phyloP scores from a whole-genome alignment of 768 basidiomycete genomes.

The Leucogyrophana mollusca region DNA sequence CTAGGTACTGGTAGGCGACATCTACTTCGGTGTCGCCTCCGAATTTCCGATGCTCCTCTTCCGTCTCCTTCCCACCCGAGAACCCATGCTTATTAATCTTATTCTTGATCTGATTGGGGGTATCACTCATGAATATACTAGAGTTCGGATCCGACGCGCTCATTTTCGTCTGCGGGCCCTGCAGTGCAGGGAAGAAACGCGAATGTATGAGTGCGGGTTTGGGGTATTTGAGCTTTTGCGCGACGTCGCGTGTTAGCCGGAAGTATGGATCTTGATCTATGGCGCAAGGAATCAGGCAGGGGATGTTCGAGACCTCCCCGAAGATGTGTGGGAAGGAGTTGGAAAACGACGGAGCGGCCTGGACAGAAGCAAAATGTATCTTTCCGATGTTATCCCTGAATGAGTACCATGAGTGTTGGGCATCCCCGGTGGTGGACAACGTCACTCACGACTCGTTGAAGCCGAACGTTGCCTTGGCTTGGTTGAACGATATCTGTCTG shows the following conservation, averaged over 20 bases:
- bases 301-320: conserved; percentile 76
- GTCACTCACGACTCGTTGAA: conserved; percentile 88
- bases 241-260: conserved; percentile 95
- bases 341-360: conserved; percentile 95
- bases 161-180: conserved; percentile 99
- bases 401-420: conserved; percentile 1
- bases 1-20: conserved; percentile 91
- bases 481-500: conserved; percentile 88
- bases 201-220: conserved; percentile 92
- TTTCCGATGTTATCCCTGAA: conserved; percentile 97
- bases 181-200: conserved; percentile 97
- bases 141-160: conserved; percentile 93
- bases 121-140: conserved; percentile 96
- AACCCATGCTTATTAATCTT: conserved; percentile 97
- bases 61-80: conserved; percentile 92
- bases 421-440: background rate
- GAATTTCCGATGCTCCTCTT: conserved; percentile 85
- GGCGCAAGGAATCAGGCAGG: conserved; percentile 94
- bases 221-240: conserved; percentile 90
- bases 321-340: conserved; percentile 99
- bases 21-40: conserved; percentile 96
- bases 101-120: conserved; percentile 90
- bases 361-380: conserved; percentile 92
- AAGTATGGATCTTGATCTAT: conserved; percentile 99
- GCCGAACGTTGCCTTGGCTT: conserved; percentile 94